A percentile compares a stretch with the other conserved stretches of the same genome.
Evolutionary conservation across 768 basidiomycete genomes (phyloP).

Genomic region (Mycena galopus): DNA sequence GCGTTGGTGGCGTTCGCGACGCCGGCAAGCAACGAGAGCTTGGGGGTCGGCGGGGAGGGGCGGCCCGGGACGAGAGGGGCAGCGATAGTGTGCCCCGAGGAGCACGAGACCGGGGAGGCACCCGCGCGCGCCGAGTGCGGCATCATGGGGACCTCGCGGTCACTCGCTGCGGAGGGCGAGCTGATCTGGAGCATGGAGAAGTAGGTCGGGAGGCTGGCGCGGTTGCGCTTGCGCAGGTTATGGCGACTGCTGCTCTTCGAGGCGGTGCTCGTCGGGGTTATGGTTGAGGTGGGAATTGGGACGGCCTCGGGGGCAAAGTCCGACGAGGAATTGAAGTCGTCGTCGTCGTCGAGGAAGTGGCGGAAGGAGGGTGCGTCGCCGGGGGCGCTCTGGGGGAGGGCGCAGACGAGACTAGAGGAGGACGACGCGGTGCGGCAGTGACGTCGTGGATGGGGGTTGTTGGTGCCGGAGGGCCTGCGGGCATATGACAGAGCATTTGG

Average conservation of each 20-base stretch:
- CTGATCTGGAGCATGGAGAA: conserved; percentile 78
- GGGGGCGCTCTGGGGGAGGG: conserved; percentile 58
- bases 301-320: no score
- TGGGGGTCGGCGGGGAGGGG: conserved; percentile 74
- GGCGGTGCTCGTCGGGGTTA: conserved; percentile 41
- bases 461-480: conserved; percentile 78
- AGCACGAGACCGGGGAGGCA: conserved; percentile 60
- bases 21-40: conserved; percentile 51
- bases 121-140: conserved; percentile 15
- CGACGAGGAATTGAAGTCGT: no score
- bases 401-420: conserved; percentile 53
- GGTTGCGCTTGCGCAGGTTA: conserved; percentile 68
- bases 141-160: no score
- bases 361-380: conserved; percentile 51
- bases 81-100: conserved; percentile 57
- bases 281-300: conserved; percentile 28
- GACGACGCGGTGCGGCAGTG: conserved; percentile 67
- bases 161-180: no score
- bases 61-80: conserved; percentile 42
- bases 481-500: conserved; percentile 71
- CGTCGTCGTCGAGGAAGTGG: conserved; percentile 49
- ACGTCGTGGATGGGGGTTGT: conserved; percentile 68
- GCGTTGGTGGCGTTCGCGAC: conserved; percentile 46
- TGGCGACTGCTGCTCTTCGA: conserved; percentile 55
- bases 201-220: conserved; percentile 80